Base-by-base conservation (phyloP, 768 basidiomycete species). In the Boletus rufocinnamomeus region DNA sequence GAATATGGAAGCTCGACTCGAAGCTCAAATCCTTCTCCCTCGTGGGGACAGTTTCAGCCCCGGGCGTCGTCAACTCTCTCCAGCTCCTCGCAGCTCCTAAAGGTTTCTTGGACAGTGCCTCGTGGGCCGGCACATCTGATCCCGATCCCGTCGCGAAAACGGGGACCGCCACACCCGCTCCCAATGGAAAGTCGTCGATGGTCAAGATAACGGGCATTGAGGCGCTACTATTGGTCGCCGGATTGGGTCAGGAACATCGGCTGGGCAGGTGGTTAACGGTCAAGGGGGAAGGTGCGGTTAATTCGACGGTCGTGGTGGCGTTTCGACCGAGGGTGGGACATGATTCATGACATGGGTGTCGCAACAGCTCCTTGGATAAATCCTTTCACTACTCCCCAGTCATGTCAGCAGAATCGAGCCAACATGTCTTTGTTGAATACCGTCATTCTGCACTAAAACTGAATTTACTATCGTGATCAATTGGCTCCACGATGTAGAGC, bases 21-120 rank as follows among this genome's bases (percentile, higher is more conserved):
- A 88, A 85, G 62, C 74, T 95, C 16, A 89, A 85, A 66, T 88
- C 87, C 0, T 96, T 99, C 73, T 73, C 83, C 14, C 82, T 82
- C 2, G 67, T 87, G 14, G 87, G 86, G 16, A 83, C 79, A 6
- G 73, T 95, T 21, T 76, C 85, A 1, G 86, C 84, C 0, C 82
- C 79, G 0, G 97, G 97, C 0, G 84, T 96, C 56, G 79, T 98
- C 69, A 99, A 99, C 75, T 93, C 93, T 6, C 78, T 98, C 4
- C 94, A 96, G 70, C 74, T 99, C 52, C 63, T 94, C 21, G 71
- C 84, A 0, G 79, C 86, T 10, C 79, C 80, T 2, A 69, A 71
- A 45, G 73, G 71, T 16, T 71, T 74, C 40, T 60, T 78, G 34
- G 77, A 82, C 11, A 74, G 74, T 57, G 76, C 79, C 6, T 77